A percentile compares a stretch with the other conserved stretches of the same genome.
Conservation (phyloP, 192 early-diverging fungal genomes). For the Coemansia sp. region DNA sequence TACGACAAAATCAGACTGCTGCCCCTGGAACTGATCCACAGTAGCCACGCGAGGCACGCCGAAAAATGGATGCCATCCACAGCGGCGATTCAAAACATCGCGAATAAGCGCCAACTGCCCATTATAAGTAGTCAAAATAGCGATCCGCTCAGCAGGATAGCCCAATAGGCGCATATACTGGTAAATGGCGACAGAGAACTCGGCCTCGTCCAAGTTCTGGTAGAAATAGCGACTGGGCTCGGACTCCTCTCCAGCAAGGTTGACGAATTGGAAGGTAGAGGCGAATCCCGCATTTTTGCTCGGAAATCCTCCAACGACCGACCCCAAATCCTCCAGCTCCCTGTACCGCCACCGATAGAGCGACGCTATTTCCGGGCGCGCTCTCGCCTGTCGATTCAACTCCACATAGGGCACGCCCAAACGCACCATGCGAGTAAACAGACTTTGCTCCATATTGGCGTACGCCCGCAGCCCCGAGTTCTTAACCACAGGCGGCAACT, state of each 20-base stretch:
- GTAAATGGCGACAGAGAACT: constrained; percentile 92
- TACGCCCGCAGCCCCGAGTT: constrained; percentile 79
- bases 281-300: constrained; percentile 84
- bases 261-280: constrained; percentile 84
- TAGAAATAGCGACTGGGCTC: constrained; percentile 84
- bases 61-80: constrained; percentile 85
- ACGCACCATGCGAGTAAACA: constrained; percentile 89
- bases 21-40: constrained; percentile 97
- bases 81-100: constrained; percentile 84
- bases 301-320: constrained; percentile 44
- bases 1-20: constrained; percentile 91
- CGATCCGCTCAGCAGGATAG: constrained; percentile 85
- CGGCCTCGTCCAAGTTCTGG: constrained; percentile 98
- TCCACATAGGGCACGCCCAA: constrained; percentile 90
- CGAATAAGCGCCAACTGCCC: constrained; percentile 91
- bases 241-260: constrained; percentile 84
- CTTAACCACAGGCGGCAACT: constrained; percentile 95
- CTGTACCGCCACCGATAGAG: constrained; percentile 87
- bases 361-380: constrained; percentile 72
- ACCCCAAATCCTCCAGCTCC: constrained; percentile 65
- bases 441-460: constrained; percentile 91
- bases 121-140: constrained; percentile 96
- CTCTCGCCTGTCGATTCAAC: constrained; percentile 82
- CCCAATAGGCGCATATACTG: constrained; percentile 96
- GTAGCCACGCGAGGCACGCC: constrained; percentile 82